phyloP scores from a whole-genome alignment of 2,329 filamentous ascomycete species.

The Colletotrichum tropicicola region DNA sequence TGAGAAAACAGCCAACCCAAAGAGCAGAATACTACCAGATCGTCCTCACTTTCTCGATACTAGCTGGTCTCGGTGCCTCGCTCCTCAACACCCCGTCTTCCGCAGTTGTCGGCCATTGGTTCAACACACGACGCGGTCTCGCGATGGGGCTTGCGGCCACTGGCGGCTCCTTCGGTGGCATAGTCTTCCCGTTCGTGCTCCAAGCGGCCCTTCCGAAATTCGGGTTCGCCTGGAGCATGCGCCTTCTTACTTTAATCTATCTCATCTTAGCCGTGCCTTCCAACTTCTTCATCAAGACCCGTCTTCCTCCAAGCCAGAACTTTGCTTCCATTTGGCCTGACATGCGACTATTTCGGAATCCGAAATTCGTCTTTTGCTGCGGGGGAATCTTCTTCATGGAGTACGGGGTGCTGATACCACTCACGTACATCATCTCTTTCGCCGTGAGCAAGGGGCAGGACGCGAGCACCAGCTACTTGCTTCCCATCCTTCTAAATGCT shows the following conservation, averaged over 20 bases:
- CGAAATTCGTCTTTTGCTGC: slow-evolving; percentile 70
- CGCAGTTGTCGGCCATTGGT: slow-evolving; percentile 83
- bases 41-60: slow-evolving; percentile 78
- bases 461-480: slow-evolving; percentile 74
- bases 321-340: slow-evolving; percentile 67
- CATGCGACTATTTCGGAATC: slow-evolving; percentile 69
- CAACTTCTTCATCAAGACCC: slow-evolving; percentile 60
- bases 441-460: slow-evolving; percentile 72
- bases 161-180: slow-evolving; percentile 76
- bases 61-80: slow-evolving; percentile 78
- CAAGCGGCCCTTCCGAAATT: slow-evolving; percentile 35
- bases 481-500: slow-evolving; percentile 84
- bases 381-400: slow-evolving; percentile 76
- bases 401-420: slow-evolving; percentile 81
- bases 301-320: slow-evolving; percentile 67
- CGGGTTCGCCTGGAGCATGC: slow-evolving; percentile 53
- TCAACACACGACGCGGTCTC: slow-evolving; percentile 77
- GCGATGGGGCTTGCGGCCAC: slow-evolving; percentile 85
- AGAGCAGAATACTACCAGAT: slow-evolving; percentile 81
- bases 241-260: slow-evolving; percentile 57
- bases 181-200: slow-evolving; percentile 69
- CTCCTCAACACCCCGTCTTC: slow-evolving; percentile 86
- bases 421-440: slow-evolving; percentile 84
- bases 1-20: not conserved
- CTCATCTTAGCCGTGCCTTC: slow-evolving; percentile 53